Conservation (phyloP, 169 alveolate genomes). For the Nephromyces sp. region DNA sequence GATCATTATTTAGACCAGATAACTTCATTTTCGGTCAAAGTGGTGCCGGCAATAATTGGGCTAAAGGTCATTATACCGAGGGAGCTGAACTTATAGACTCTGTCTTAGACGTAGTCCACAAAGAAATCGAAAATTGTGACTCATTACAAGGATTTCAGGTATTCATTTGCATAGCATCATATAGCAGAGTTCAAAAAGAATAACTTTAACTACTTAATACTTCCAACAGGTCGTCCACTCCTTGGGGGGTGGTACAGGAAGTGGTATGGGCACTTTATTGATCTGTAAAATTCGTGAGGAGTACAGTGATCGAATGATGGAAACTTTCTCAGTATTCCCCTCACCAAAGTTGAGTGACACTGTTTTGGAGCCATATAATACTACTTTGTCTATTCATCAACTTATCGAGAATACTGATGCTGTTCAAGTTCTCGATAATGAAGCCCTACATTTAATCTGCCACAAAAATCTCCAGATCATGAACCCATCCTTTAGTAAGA, state of each 20-base stretch:
- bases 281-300: constrained; percentile 94
- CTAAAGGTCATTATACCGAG: constrained; percentile 98
- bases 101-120: constrained; percentile 94
- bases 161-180: neutral
- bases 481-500: constrained; percentile 70
- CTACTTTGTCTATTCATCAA: constrained; percentile 93
- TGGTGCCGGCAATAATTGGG: constrained; percentile 99
- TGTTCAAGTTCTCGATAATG: constrained; percentile 93
- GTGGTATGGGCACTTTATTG: constrained; percentile 96
- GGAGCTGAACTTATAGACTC: constrained; percentile 97
- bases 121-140: constrained; percentile 97
- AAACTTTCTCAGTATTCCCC: constrained; percentile 95
- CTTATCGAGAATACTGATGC: constrained; percentile 94
- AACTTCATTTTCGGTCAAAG: constrained; percentile 97
- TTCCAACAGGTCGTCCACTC: constrained; percentile 82
- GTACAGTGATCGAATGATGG: constrained; percentile 96
- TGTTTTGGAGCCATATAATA: constrained; percentile 97
- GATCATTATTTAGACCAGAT: constrained; percentile 94
- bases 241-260: constrained; percentile 98
- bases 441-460: constrained; percentile 97
- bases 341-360: constrained; percentile 97
- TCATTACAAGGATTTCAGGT: constrained; percentile 93
- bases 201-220: neutral
- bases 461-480: constrained; percentile 94
- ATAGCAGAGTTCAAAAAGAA: neutral